phyloP scores from a whole-genome alignment of 306 rosid species.

The Fragaria ananassa region DNA sequence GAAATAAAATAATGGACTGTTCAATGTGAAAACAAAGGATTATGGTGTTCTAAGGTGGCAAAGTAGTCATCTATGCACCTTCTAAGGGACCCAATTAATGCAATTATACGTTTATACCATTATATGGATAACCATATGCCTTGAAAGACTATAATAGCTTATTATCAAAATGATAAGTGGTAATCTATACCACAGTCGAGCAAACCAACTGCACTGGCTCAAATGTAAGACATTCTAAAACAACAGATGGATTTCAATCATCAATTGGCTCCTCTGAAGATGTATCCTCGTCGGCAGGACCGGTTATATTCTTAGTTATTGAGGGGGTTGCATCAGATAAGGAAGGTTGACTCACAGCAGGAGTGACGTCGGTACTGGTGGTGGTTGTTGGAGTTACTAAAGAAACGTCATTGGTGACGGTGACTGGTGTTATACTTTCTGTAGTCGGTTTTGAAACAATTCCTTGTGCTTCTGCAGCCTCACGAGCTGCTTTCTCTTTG shows the following conservation, averaged over 20 bases:
- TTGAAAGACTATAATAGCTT: background rate
- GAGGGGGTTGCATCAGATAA: conserved; percentile 22
- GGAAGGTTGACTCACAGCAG: conserved; percentile 19
- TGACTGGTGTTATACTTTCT: conserved; percentile 10
- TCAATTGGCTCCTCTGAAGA: conserved; percentile 19
- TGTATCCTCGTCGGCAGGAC: conserved; percentile 6
- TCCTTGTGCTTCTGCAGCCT: conserved; percentile 59
- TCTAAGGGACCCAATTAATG: background rate
- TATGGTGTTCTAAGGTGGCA: background rate
- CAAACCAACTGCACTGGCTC: conserved; percentile 3
- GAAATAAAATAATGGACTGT: background rate
- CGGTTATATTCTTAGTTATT: conserved; percentile 3
- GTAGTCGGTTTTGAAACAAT: conserved; percentile 28
- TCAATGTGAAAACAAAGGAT: background rate
- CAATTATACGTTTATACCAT: background rate
- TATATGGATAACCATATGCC: background rate
- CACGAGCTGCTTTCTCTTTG: conserved; percentile 81
- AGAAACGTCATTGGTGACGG: conserved; percentile 15
- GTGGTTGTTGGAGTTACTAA: conserved; percentile 26
- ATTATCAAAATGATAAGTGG: background rate
- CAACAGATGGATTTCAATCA: conserved; percentile 8
- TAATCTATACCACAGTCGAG: background rate
- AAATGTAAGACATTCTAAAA: background rate
- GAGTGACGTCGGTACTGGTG: conserved; percentile 16
- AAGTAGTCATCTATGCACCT: background rate